Percentiles rank a stretch among this genome's conserved stretches.
Conservation (phyloP, 2,329 filamentous ascomycete species). For the Tolypocladium pustulatum region DNA sequence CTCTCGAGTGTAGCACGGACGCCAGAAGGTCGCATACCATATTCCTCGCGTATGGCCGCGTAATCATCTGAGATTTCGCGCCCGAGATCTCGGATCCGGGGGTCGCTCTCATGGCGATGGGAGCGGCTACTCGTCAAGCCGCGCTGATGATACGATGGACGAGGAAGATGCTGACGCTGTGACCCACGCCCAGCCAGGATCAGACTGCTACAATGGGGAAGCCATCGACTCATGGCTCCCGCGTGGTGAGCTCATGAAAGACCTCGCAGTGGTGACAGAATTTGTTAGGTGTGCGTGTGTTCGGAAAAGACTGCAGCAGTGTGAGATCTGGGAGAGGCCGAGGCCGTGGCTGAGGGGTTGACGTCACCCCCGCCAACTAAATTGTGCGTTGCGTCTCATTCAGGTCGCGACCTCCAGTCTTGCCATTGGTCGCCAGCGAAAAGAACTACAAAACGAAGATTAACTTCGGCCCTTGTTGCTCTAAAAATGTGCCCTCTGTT, state of each 20-base stretch:
- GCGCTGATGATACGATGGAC: not conserved
- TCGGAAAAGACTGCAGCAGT: not conserved
- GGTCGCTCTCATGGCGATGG: not conserved
- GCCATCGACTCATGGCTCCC: conserved; percentile 2
- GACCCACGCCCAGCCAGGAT: not conserved
- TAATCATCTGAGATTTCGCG: conserved; percentile 34
- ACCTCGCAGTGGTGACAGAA: not conserved
- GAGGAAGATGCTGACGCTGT: not conserved
- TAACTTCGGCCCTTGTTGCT: too few species aligned
- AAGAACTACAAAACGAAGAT: not conserved
- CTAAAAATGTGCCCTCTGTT: too few species aligned
- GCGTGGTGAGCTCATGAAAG: not conserved
- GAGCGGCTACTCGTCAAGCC: not conserved
- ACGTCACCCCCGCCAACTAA: conserved; percentile 3
- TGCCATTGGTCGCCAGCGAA: not conserved
- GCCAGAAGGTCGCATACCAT: conserved; percentile 22
- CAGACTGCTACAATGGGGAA: not conserved
- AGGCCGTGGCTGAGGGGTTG: conserved; percentile 1
- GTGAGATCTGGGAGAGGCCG: not conserved
- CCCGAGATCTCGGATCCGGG: conserved; percentile 1
- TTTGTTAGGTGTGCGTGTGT: not conserved
- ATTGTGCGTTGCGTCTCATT: not conserved
- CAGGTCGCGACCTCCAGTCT: not conserved
- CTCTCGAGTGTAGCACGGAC: not conserved
- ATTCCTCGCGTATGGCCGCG: conserved; percentile 31